Evolutionary conservation across 306 rosid genomes (phyloP).

Genomic region (Acacia acuminata): DNA sequence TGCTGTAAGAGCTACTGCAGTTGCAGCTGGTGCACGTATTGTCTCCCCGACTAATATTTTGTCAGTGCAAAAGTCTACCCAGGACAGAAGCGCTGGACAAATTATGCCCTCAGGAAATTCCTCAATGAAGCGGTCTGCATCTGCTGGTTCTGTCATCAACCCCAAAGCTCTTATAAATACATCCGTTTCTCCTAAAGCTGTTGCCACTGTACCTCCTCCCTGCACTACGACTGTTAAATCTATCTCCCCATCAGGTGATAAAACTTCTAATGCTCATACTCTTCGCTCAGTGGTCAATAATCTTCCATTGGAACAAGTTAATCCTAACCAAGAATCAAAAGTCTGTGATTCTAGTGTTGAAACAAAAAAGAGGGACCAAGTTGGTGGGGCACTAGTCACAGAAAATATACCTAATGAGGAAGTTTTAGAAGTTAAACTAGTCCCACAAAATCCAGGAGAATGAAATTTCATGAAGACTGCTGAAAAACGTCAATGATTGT

Average conservation of each 20-base stretch:
- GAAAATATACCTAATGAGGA: constrained; percentile 7
- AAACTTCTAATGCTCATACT: constrained; percentile 22
- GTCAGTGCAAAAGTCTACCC: constrained; percentile 58
- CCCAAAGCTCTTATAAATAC: constrained; percentile 45
- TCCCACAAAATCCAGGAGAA: constrained; percentile 23
- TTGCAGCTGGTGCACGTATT: constrained; percentile 70
- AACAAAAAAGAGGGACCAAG: constrained; percentile 33
- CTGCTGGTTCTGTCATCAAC: constrained; percentile 32
- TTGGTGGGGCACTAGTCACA: constrained; percentile 16
- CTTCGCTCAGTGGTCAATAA: constrained; percentile 32
- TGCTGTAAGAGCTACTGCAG: constrained; percentile 55
- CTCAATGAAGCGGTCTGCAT: constrained; percentile 38
- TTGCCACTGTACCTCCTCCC: constrained; percentile 14
- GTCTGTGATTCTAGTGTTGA: constrained; percentile 17
- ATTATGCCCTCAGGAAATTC: constrained; percentile 44
- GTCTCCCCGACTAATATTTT: constrained; percentile 58
- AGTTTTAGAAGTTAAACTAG: constrained; percentile 35
- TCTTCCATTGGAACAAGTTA: constrained; percentile 40
- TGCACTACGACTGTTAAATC: constrained; percentile 32
- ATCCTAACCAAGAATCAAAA: constrained; percentile 31
- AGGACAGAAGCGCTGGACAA: constrained; percentile 49
- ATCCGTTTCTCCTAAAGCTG: constrained; percentile 27
- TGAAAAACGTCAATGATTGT: not conserved
- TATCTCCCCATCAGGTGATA: constrained; percentile 27
- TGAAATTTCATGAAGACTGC: constrained; percentile 15